These are phyloP conservation scores for Gleditsia sinensis DNA, from an alignment of 306 rosid species.

Conservation along the genomic window DNA sequence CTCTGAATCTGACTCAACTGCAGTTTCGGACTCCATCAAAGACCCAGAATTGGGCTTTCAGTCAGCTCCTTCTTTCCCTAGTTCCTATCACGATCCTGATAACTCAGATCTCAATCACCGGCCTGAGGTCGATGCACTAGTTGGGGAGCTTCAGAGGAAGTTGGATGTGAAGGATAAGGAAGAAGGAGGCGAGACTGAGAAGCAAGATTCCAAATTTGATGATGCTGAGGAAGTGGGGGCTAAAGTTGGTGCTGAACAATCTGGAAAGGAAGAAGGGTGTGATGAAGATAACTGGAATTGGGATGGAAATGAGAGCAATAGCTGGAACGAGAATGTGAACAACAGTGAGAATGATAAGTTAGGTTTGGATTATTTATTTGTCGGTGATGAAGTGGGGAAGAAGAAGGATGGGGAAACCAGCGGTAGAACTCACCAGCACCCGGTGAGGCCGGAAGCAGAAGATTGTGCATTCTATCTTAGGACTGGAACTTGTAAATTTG, in stretches of 20 bases:
- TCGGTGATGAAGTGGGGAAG: constrained; percentile 35
- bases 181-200: constrained; percentile 29
- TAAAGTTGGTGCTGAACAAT: constrained; percentile 31
- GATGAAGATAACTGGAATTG: constrained; percentile 38
- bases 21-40: constrained; percentile 24
- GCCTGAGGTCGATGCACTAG: constrained; percentile 29
- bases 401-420: constrained; percentile 30
- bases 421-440: constrained; percentile 49
- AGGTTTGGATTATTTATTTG: neutral
- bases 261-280: constrained; percentile 33
- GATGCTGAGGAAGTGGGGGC: constrained; percentile 31
- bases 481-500: constrained; percentile 90
- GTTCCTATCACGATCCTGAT: constrained; percentile 42
- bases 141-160: constrained; percentile 42
- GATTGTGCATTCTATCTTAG: constrained; percentile 85
- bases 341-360: constrained; percentile 36
- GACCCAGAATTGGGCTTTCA: constrained; percentile 29
- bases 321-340: constrained; percentile 45
- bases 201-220: constrained; percentile 29
- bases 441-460: constrained; percentile 91
- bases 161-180: constrained; percentile 44
- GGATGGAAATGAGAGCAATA: constrained; percentile 36
- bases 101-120: constrained; percentile 44
- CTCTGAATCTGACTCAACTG: constrained; percentile 52
- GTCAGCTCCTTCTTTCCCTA: constrained; percentile 31